Evolutionary conservation across 2,329 filamentous ascomycete species (phyloP).

Genomic region (Talaromyces piceae): DNA sequence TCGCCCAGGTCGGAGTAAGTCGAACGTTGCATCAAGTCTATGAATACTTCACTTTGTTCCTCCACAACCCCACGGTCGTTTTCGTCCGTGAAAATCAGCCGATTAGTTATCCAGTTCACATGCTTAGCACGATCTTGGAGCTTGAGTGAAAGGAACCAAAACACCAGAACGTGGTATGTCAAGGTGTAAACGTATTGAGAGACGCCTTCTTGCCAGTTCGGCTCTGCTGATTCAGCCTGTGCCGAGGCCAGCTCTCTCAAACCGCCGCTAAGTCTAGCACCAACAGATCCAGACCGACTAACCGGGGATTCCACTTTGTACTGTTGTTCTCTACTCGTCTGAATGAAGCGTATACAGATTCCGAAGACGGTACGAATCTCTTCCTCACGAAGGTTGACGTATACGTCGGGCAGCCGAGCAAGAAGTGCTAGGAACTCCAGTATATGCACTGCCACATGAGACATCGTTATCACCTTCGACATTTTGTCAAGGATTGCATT

Average conservation of each 20-base stretch:
- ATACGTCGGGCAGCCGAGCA: slow-evolving; percentile 74
- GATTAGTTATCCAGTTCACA: slow-evolving; percentile 83
- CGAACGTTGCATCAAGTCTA: slow-evolving; percentile 90
- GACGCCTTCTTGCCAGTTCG: slow-evolving; percentile 58
- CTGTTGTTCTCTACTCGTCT: slow-evolving; percentile 66
- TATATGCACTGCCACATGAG: slow-evolving; percentile 86
- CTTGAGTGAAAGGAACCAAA: slow-evolving; percentile 91
- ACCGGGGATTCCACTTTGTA: slow-evolving; percentile 27
- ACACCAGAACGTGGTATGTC: slow-evolving; percentile 90
- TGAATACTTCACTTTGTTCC: slow-evolving; percentile 85
- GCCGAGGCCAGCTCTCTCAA: slow-evolving; percentile 35
- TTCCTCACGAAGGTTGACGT: slow-evolving; percentile 81
- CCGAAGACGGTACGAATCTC: slow-evolving; percentile 93
- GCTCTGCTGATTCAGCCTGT: slow-evolving; percentile 24
- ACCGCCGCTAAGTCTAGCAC: slow-evolving; percentile 36
- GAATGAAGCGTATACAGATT: slow-evolving; percentile 87
- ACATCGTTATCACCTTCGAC: slow-evolving; percentile 91
- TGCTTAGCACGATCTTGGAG: slow-evolving; percentile 75
- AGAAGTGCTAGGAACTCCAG: slow-evolving; percentile 90
- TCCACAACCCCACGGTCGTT: slow-evolving; percentile 70
- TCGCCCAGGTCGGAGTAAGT: slow-evolving; percentile 81
- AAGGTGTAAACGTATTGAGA: slow-evolving; percentile 91
- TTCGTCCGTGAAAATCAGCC: slow-evolving; percentile 68
- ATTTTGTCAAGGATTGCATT: slow-evolving; percentile 85
- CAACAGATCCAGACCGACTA: slow-evolving; percentile 27